Conservation (phyloP, 768 basidiomycete species). For the Lentinula edodes region DNA sequence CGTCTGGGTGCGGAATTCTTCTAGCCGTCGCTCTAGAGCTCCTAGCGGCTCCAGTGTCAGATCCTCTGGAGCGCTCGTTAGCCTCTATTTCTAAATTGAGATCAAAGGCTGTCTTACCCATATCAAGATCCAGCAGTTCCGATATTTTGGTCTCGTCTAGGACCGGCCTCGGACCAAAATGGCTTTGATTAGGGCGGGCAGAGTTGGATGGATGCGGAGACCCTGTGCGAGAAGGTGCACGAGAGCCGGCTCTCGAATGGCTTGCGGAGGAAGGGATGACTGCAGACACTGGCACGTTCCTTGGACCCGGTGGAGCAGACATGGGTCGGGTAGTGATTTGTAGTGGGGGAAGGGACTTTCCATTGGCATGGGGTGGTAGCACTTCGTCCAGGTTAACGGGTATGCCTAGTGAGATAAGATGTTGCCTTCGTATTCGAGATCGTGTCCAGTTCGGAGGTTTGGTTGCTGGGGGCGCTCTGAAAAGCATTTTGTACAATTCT, state of each 20-base stretch:
- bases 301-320: constrained; percentile 71
- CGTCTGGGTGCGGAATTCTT: constrained; percentile 67
- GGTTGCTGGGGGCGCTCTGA: constrained; percentile 67
- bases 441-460: constrained; percentile 94
- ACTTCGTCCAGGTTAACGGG: constrained; percentile 96
- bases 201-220: constrained; percentile 29
- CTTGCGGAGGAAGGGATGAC: constrained; percentile 28
- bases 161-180: constrained; percentile 72
- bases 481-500: constrained; percentile 65
- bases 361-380: constrained; percentile 52
- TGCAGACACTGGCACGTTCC: constrained; percentile 30
- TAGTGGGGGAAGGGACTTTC: constrained; percentile 68
- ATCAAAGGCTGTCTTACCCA: constrained; percentile 42
- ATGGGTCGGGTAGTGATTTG: constrained; percentile 79
- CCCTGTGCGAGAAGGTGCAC: constrained; percentile 5
- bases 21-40: constrained; percentile 59
- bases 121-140: constrained; percentile 56
- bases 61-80: constrained; percentile 42
- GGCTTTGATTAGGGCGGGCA: constrained; percentile 26
- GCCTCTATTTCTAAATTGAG: not conserved
- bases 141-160: constrained; percentile 64
- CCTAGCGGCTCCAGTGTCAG: constrained; percentile 66
- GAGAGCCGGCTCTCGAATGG: constrained; percentile 48
- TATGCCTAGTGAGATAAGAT: constrained; percentile 86
- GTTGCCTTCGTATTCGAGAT: constrained; percentile 84